Conservation (phyloP, 2,329 filamentous ascomycete species). For the Aureobasidium namibiae region DNA sequence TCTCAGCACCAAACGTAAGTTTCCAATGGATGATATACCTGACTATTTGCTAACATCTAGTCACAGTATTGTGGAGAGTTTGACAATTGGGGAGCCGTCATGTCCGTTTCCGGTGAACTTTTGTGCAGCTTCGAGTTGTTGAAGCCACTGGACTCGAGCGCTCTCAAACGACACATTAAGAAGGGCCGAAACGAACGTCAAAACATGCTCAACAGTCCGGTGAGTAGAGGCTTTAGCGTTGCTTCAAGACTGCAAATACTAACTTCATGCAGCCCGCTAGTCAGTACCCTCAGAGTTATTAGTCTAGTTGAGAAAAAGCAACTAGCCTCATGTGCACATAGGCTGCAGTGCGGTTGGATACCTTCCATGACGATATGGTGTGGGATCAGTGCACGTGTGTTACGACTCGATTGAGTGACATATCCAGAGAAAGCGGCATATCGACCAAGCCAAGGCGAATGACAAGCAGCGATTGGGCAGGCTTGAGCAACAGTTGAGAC, state of each 20-base stretch:
- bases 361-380: not conserved
- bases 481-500: not conserved
- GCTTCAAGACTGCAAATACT: not conserved
- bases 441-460: not conserved
- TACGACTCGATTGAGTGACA: not conserved
- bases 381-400: not conserved
- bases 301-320: constrained; percentile 14
- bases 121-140: constrained; percentile 95
- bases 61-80: constrained; percentile 92
- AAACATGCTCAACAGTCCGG: constrained; percentile 91
- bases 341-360: not conserved
- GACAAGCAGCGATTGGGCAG: not conserved
- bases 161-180: constrained; percentile 97
- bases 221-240: constrained; percentile 43
- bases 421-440: not conserved
- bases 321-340: not conserved
- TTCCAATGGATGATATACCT: too few relatives aligned
- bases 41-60: constrained; percentile 17
- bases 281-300: constrained; percentile 45
- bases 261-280: constrained; percentile 36
- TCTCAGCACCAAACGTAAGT: constrained; percentile 92
- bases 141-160: constrained; percentile 91
- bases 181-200: constrained; percentile 92
- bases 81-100: constrained; percentile 97
- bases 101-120: constrained; percentile 90